Conservation (phyloP, 1,139 yeast genomes). For the Blastobotrys apis region DNA sequence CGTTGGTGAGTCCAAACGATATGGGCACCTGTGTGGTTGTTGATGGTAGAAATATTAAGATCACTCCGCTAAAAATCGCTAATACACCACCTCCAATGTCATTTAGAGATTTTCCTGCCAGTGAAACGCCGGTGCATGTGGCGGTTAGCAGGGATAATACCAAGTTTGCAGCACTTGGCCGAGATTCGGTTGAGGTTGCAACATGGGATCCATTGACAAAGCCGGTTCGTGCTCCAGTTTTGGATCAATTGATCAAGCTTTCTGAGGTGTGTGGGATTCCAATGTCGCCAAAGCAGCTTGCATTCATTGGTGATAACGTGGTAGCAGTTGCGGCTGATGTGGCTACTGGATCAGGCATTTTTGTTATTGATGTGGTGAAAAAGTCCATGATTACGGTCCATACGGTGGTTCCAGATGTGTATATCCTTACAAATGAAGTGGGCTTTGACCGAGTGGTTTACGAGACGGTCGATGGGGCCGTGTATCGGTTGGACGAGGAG, state of each 20-base stretch:
- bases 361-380: conserved; percentile 9
- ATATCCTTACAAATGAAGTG: conserved; percentile 53
- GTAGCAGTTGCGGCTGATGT: conserved; percentile 58
- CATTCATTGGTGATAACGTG: conserved; percentile 48
- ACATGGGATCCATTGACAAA: conserved; percentile 34
- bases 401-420: conserved; percentile 45
- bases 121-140: conserved; percentile 51
- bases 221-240: conserved; percentile 46
- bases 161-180: conserved; percentile 53
- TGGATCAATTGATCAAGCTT: conserved; percentile 37
- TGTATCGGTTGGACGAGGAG: conserved; percentile 39
- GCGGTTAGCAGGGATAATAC: conserved; percentile 63
- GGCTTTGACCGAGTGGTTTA: conserved; percentile 51
- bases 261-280: conserved; percentile 32
- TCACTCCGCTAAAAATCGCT: conserved; percentile 81
- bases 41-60: conserved; percentile 68
- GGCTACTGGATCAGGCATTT: conserved; percentile 10
- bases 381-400: conserved; percentile 11
- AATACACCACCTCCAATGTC: conserved; percentile 95
- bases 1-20: conserved; percentile 63
- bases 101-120: conserved; percentile 55
- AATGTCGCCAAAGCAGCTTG: conserved; percentile 50
- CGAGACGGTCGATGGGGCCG: conserved; percentile 62
- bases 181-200: conserved; percentile 42
- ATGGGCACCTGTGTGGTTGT: conserved; percentile 74